phyloP scores from a whole-genome alignment of 2,329 filamentous ascomycete genomes.

The Beauveria scarabaeidicola region DNA sequence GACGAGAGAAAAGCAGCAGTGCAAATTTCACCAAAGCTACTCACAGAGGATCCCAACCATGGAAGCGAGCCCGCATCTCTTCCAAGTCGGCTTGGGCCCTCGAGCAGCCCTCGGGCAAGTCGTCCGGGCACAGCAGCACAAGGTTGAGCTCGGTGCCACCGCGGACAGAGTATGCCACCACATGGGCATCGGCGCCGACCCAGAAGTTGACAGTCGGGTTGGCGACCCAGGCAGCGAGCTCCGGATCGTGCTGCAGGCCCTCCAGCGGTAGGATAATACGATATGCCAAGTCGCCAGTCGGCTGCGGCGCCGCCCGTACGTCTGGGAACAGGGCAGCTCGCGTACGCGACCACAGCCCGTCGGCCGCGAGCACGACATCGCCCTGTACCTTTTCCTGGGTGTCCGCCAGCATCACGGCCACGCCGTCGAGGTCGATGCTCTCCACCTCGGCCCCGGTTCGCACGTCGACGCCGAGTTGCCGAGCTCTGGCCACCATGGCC shows the following conservation, averaged over 20 bases:
- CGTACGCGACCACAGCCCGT: constrained; percentile 55
- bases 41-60: constrained; percentile 53
- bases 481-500: constrained; percentile 41
- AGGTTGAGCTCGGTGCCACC: constrained; percentile 55
- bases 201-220: constrained; percentile 50
- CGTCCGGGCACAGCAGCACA: constrained; percentile 56
- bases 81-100: constrained; percentile 44
- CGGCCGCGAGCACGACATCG: constrained; percentile 54
- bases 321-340: constrained; percentile 38
- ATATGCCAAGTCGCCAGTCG: constrained; percentile 59
- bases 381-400: constrained; percentile 22
- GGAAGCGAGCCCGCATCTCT: constrained; percentile 53
- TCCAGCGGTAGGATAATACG: constrained; percentile 47
- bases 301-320: constrained; percentile 37
- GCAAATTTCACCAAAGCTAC: neutral
- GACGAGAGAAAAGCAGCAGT: neutral
- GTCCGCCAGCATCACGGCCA: constrained; percentile 33
- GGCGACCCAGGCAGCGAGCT: constrained; percentile 43
- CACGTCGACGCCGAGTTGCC: constrained; percentile 43
- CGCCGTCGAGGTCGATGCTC: constrained; percentile 37
- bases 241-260: constrained; percentile 38
- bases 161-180: constrained; percentile 53
- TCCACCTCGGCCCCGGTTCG: constrained; percentile 39
- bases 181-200: constrained; percentile 54
- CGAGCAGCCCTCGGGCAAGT: constrained; percentile 45